Base-by-base conservation (phyloP, 345 rosid genomes). In the Kernera saxatilis region DNA sequence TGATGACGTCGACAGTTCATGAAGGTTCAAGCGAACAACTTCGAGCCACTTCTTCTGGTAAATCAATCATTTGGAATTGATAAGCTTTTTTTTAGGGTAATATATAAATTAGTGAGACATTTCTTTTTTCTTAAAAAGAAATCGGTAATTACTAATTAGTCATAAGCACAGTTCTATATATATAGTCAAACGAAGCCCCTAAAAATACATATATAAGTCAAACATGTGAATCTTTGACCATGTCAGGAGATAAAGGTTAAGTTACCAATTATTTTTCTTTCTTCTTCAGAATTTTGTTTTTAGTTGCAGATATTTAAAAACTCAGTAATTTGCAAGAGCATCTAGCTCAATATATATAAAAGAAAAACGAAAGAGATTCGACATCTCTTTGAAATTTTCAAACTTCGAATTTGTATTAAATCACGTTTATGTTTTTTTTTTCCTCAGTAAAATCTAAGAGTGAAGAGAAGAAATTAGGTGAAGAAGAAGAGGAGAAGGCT, bases 401-500 rank as follows among this genome's bases (percentile, higher is more conserved):
- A 64, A 54, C 15, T 23, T 11, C 11, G 14, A 13, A 41, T 15
- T 26, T 36, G 7, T 56, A 65, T 19, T 56, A 46, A 64, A 10
- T 18, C 26, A 48, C 2, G 23, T 67, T n/a, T 22, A 15, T 57
- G 3, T 33, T 39, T 2, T 65, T 18, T n/a, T n/a, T n/a, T n/a
- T n/a, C n/a, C 3, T 27, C 81, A 85, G 82, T 8, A 72, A 76
- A 73, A 36, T 29, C 64, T 4, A 71, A 58, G 23, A 35, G 14
- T 8, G 76, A 9, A 56, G 63, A 29, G 59, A 74, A 67, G 58
- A 76, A 52, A 56, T n/a, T 25, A 43, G n/a, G 73, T 55, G 82
- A 67, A 73, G 78, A 33, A 50, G 82, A 80, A 69, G 86, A 80
- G 73, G 64, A 65, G 50, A 40, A 59, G 21, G 77, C 81, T 75